Evolutionary conservation across 2,329 filamentous ascomycete genomes (phyloP).

Genomic region (Lachnellula willkommii): DNA sequence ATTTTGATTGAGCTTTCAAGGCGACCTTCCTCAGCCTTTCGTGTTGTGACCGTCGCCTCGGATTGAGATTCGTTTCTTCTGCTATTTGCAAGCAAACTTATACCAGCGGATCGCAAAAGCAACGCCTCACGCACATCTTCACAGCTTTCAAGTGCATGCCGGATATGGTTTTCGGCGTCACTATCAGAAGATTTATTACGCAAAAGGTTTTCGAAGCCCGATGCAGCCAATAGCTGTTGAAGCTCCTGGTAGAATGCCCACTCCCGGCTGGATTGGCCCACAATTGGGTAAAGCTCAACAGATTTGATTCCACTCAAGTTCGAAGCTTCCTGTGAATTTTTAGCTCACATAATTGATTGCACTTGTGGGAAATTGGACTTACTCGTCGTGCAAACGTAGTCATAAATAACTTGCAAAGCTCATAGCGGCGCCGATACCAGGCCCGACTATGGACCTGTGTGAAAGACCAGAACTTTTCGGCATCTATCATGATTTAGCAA

Average conservation of each 20-base stretch:
- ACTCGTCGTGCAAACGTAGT: constrained; percentile 34
- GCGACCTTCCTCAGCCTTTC: not conserved
- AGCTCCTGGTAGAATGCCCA: constrained; percentile 50
- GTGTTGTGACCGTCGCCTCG: not conserved
- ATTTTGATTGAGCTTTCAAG: not conserved
- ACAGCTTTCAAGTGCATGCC: not conserved
- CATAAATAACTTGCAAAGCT: constrained; percentile 50
- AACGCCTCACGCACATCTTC: not conserved
- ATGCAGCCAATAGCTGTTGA: constrained; percentile 46
- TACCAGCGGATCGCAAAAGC: not conserved
- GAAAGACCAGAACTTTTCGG: constrained; percentile 52
- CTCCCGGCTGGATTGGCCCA: constrained; percentile 43
- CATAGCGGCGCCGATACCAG: constrained; percentile 47
- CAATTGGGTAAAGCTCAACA: constrained; percentile 38
- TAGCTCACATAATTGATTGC: constrained; percentile 1
- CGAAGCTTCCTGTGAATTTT: constrained; percentile 33
- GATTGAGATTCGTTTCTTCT: not conserved
- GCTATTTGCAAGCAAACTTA: not conserved
- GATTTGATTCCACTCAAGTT: constrained; percentile 41
- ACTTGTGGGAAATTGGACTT: not conserved
- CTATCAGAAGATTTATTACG: not conserved
- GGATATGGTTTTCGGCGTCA: constrained; percentile 3
- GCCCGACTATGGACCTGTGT: constrained; percentile 43
- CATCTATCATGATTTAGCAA: constrained; percentile 30
- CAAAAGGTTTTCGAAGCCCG: constrained; percentile 37